phyloP scores from a whole-genome alignment of 106 monocot genomes.

The Cymbidium sinense region DNA sequence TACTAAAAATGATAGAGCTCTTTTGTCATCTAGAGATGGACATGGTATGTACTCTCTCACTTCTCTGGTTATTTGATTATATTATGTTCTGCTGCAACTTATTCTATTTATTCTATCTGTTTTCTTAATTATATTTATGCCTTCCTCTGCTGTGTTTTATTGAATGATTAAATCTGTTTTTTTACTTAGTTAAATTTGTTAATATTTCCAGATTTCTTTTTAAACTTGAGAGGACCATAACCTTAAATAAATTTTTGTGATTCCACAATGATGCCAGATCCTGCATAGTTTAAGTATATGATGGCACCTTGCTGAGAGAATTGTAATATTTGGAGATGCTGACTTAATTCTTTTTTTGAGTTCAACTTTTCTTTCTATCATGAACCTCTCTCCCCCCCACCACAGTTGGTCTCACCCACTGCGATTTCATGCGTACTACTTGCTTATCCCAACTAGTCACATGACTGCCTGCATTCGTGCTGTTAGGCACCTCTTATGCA shows the following conservation, averaged over 20 bases:
- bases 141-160: neutral
- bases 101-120: neutral
- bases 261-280: neutral
- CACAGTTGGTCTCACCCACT: too few species aligned
- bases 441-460: too few species aligned
- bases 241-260: neutral
- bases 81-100: too few species aligned
- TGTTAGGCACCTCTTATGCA: too few species aligned
- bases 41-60: constrained; percentile 12
- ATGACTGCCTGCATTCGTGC: too few species aligned
- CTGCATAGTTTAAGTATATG: neutral
- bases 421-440: too few species aligned
- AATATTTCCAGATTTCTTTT: neutral
- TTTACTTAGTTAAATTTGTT: neutral
- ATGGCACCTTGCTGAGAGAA: neutral
- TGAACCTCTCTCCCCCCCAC: neutral
- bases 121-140: neutral
- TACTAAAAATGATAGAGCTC: constrained; percentile 34
- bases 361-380: neutral
- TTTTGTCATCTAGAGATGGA: constrained; percentile 52
- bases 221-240: neutral
- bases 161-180: neutral
- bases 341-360: neutral
- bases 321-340: too few species aligned
- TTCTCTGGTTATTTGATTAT: neutral